Conservation (phyloP, 352 stramenopile genomes). For the Pythium sukuiense region DNA sequence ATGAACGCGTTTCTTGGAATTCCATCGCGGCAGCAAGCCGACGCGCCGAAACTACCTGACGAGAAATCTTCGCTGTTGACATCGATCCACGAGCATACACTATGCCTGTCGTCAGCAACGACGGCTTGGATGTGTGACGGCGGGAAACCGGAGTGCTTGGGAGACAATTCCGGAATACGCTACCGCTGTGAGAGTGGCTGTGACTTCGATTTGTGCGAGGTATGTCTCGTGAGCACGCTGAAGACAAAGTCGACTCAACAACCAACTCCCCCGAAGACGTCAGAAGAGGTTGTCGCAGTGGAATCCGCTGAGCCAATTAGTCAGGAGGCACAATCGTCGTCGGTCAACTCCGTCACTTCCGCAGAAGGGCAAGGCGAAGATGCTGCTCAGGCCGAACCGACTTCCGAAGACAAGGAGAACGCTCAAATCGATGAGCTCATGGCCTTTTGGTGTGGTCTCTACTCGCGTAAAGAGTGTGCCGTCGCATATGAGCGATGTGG, state of each 20-base stretch:
- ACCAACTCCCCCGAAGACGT: background rate
- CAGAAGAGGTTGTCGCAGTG: background rate
- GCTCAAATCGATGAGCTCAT: conserved; percentile 38
- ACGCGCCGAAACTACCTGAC: conserved; percentile 13
- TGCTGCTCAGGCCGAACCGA: background rate
- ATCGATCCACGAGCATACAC: conserved; percentile 52
- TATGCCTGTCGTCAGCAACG: conserved; percentile 45
- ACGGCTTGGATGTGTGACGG: conserved; percentile 82
- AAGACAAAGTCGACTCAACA: conserved; percentile 26
- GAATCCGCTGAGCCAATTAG: background rate
- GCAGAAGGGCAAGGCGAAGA: background rate
- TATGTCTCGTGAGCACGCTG: conserved; percentile 48
- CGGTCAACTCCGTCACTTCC: background rate
- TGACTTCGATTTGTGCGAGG: conserved; percentile 77
- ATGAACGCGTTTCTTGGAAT: conserved; percentile 62
- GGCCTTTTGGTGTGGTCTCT: conserved; percentile 66
- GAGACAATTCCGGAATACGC: conserved; percentile 50
- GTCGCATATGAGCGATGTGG: conserved; percentile 54
- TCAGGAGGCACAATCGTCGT: background rate
- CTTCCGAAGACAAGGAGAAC: conserved; percentile 22
- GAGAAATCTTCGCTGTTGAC: conserved; percentile 35
- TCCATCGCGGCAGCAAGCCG: conserved; percentile 19
- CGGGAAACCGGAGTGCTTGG: conserved; percentile 47
- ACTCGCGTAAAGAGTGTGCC: conserved; percentile 53
- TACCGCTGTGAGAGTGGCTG: conserved; percentile 68